phyloP scores from a whole-genome alignment of 495 filamentous ascomycete genomes.

The Xeromyces bisporus region DNA sequence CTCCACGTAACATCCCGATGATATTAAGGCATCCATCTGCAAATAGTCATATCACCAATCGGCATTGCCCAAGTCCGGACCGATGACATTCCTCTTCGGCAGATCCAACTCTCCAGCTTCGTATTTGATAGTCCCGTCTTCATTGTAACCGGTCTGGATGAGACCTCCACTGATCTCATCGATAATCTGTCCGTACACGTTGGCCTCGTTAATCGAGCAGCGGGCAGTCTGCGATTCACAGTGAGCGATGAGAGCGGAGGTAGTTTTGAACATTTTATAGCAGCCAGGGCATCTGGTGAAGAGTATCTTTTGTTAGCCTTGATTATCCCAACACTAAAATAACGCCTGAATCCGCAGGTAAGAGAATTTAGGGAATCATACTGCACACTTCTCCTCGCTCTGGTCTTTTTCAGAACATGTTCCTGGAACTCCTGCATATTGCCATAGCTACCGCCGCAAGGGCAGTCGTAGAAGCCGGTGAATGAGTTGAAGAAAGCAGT shows the following conservation, averaged over 20 bases:
- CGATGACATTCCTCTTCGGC: not conserved
- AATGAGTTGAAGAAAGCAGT: constrained; percentile 10
- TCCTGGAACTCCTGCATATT: constrained; percentile 6
- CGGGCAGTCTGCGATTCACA: constrained; percentile 25
- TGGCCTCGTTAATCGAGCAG: constrained; percentile 24
- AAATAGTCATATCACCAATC: too few species aligned
- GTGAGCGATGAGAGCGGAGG: constrained; percentile 29
- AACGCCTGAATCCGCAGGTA: too few species aligned
- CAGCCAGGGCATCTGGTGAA: constrained; percentile 25
- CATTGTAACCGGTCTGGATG: constrained; percentile 12
- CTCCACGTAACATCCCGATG: too few species aligned
- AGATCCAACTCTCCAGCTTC: constrained; percentile 2
- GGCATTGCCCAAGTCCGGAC: too few species aligned
- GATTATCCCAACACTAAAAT: not conserved
- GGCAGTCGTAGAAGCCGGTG: constrained; percentile 9
- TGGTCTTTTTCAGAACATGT: constrained; percentile 10
- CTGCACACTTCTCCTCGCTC: constrained; percentile 3
- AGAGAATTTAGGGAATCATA: constrained; percentile 2
- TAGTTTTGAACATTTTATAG: constrained; percentile 24
- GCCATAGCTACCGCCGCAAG: constrained; percentile 8
- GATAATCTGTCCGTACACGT: constrained; percentile 22
- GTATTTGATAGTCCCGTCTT: constrained; percentile 12
- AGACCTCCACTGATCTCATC: constrained; percentile 34
- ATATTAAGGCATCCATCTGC: too few species aligned
- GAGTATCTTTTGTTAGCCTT: not conserved